Conservation (phyloP, 768 basidiomycete genomes). For the Amanita rubescens region DNA sequence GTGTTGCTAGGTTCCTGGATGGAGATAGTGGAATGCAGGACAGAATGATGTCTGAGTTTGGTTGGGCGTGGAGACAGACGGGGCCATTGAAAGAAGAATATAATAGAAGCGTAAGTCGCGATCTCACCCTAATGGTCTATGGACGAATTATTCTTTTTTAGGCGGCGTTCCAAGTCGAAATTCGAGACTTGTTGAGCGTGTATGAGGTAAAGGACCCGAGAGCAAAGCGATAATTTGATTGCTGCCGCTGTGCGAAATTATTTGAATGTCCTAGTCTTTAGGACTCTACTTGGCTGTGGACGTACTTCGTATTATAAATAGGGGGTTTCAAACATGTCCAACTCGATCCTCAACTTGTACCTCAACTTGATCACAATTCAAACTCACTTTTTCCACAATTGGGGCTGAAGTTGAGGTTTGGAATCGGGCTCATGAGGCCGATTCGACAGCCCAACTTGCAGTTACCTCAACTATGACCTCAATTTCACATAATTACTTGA, state of each 20-base stretch:
- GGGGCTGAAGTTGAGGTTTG: too few relatives aligned
- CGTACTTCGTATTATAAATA: too few relatives aligned
- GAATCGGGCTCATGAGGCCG: too few relatives aligned
- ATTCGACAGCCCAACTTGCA: too few relatives aligned
- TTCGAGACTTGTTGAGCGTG: conserved; percentile 19
- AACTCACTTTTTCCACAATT: too few relatives aligned
- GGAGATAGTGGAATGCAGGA: conserved; percentile 29
- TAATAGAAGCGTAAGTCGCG: conserved; percentile 31
- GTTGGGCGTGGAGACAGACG: conserved; percentile 47
- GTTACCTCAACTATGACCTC: too few relatives aligned
- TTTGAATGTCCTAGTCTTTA: too few relatives aligned
- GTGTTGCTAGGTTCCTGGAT: conserved; percentile 41
- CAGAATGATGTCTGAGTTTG: conserved; percentile 38
- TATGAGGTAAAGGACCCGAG: conserved; percentile 8
- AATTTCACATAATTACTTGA: too few relatives aligned
- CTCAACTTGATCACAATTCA: too few relatives aligned
- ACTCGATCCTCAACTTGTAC: too few relatives aligned
- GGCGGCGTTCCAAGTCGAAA: conserved; percentile 15
- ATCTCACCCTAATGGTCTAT: neutral
- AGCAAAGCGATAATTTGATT: neutral
- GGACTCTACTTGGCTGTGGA: too few relatives aligned
- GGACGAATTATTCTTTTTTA: neutral
- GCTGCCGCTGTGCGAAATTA: neutral
- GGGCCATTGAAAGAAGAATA: conserved; percentile 34
- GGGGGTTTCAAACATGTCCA: too few relatives aligned